Base-by-base conservation (phyloP, 148 eudicot genomes). In the Cornus florida region DNA sequence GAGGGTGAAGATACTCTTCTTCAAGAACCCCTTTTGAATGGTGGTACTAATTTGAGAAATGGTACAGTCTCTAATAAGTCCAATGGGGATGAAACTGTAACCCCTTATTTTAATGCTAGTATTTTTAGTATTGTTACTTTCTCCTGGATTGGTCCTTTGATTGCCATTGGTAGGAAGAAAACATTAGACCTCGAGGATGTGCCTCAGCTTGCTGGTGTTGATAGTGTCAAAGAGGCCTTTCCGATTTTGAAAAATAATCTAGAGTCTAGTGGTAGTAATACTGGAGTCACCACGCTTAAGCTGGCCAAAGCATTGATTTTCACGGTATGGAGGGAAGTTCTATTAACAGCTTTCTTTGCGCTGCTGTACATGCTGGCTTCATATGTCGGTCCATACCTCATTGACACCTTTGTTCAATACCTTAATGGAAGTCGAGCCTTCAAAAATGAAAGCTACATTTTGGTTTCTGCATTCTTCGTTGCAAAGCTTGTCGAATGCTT, bases 381-480 rank as follows among this genome's bases (percentile, higher is more conserved):
- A 4, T 87, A 81, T 83, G 88, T 87, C 7, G 90, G 90, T 60
- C 90, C 90, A 0, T 83, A 73, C 43, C 85, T 87, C 22, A 87
- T 87, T 12, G 87, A 87, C 39, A 85, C 82, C 72, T 85, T 87
- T 70, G 90, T 87, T 7, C 86, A 85, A 39, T 87, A 87, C 81
- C 84, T 87, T 23, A 83, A 81, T 71, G 90, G 88, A 20, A 60
- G 31, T 50, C 82, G 78, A 65, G 72, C 39, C 4, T 80, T 70
- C 67, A 22, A 78, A 14, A 70, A 85, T 35, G 80, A 87, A 72
- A 88, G 84, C 2, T 73, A 64, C 76, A 6, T 83, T 41, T 53
- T 87, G 60, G 88, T 85, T 78, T 78, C 79, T 5, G 79, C 82
- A 1, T 87, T 87, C 60, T 83, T 86, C 57, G 59, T 72, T 20